A percentile compares a stretch with the other conserved stretches of the same genome.
These are phyloP conservation scores for Phoenix dactylifera DNA, from an alignment of 176 grass and related monocot genomes.

Conservation along the genomic window DNA sequence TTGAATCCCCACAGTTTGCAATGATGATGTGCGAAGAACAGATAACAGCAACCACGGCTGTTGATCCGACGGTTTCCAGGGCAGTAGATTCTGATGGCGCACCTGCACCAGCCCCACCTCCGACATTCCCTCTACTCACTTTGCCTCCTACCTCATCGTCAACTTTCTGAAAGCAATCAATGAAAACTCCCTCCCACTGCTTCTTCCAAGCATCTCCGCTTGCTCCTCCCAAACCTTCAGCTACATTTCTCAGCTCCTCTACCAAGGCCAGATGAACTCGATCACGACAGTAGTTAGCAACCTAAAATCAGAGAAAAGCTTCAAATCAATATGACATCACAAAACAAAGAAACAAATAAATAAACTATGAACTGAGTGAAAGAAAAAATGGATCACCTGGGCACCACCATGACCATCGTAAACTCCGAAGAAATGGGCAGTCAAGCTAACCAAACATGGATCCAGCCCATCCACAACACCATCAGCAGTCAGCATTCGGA, in stretches of 20 bases:
- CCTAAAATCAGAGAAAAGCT: slow-evolving; percentile 19
- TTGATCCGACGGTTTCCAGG: slow-evolving; percentile 44
- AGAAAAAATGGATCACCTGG: slow-evolving; percentile 6
- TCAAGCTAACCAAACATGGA: slow-evolving; percentile 31
- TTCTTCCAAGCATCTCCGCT: slow-evolving; percentile 29
- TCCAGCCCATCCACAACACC: slow-evolving; percentile 39
- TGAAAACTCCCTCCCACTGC: slow-evolving; percentile 42
- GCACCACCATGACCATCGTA: slow-evolving; percentile 77
- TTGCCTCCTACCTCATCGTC: slow-evolving; percentile 41
- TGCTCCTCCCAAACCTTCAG: slow-evolving; percentile 5
- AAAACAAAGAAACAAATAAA: not conserved
- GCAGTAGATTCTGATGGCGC: slow-evolving; percentile 12
- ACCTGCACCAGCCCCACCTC: not conserved
- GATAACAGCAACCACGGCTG: slow-evolving; percentile 45
- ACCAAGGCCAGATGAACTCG: slow-evolving; percentile 44
- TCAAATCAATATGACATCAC: not conserved
- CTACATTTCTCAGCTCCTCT: slow-evolving; percentile 22
- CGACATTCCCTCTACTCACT: not conserved
- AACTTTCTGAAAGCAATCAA: slow-evolving; percentile 49
- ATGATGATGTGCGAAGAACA: slow-evolving; percentile 64
- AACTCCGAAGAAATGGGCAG: slow-evolving; percentile 58
- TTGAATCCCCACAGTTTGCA: slow-evolving; percentile 62
- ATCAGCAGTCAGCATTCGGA: slow-evolving; percentile 59
- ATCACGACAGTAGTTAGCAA: slow-evolving; percentile 52
- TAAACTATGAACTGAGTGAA: not conserved